These are phyloP conservation scores for Saturnispora hagleri DNA, from an alignment of 805 yeast genomes.

Conservation along the genomic window DNA sequence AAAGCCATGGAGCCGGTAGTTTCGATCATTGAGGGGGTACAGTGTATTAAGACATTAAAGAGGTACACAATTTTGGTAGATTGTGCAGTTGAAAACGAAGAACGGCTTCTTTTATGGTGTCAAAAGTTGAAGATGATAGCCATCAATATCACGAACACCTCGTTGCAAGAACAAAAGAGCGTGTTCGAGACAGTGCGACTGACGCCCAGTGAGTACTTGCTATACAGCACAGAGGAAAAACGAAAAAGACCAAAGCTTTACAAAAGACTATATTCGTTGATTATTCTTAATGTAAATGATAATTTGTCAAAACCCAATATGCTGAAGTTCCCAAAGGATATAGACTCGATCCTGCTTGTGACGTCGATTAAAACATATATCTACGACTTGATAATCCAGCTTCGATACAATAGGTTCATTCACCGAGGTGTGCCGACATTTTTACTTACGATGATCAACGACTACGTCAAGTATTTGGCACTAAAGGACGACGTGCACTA, in stretches of 20 bases:
- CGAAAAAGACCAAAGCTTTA: background rate
- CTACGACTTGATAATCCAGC: conserved; percentile 45
- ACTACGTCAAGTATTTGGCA: conserved; percentile 32
- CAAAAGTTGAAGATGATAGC: background rate
- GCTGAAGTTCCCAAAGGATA: background rate
- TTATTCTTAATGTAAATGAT: background rate
- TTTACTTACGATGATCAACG: conserved; percentile 34
- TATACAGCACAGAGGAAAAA: background rate
- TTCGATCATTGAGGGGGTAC: background rate
- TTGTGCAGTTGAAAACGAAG: background rate
- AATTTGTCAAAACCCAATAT: background rate
- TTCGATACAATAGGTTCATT: conserved; percentile 48
- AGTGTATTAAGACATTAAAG: background rate
- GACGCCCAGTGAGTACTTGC: background rate
- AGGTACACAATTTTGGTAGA: background rate
- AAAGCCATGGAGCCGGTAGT: background rate
- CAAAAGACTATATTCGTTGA: background rate
- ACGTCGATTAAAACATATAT: conserved; percentile 35
- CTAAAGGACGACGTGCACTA: conserved; percentile 32
- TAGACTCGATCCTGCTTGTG: background rate
- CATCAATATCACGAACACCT: background rate
- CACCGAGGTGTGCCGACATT: conserved; percentile 42
- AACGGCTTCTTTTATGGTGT: background rate
- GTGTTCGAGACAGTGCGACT: background rate
- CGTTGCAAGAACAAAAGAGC: conserved; percentile 1